A percentile compares a stretch with the other conserved stretches of the same genome.
phyloP scores from a whole-genome alignment of 1,139 yeast genomes.

The Eremothecium gossypii region DNA sequence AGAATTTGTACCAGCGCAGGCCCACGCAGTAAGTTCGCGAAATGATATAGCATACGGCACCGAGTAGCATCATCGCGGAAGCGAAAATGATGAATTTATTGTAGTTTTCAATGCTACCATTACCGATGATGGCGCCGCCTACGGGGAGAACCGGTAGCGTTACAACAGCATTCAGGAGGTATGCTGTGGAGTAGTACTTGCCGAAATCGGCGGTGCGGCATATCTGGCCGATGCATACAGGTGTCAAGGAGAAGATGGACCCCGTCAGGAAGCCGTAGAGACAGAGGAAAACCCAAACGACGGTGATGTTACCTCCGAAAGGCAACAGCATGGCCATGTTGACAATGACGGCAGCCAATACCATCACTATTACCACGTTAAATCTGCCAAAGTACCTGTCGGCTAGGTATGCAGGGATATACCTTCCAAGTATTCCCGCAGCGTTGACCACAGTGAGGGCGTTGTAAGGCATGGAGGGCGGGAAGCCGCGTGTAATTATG shows the following conservation, averaged over 20 bases:
- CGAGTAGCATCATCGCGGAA: conserved; percentile 22
- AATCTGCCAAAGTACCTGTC: conserved; percentile 49
- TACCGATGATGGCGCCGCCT: conserved; percentile 39
- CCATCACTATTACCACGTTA: conserved; percentile 41
- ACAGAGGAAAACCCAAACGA: conserved; percentile 30
- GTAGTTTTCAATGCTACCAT: conserved; percentile 16
- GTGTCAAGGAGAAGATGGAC: conserved; percentile 36
- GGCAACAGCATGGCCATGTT: conserved; percentile 31
- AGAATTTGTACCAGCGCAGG: conserved; percentile 17
- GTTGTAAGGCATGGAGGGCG: conserved; percentile 43
- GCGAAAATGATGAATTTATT: conserved; percentile 21
- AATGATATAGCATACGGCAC: conserved; percentile 20
- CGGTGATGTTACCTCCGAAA: conserved; percentile 27
- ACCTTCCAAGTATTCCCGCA: conserved; percentile 50
- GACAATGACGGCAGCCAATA: conserved; percentile 34
- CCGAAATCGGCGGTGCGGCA: conserved; percentile 44
- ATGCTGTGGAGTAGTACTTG: conserved; percentile 38
- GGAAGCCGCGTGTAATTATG: conserved; percentile 44
- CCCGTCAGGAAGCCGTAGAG: conserved; percentile 32
- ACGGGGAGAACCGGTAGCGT: conserved; percentile 37
- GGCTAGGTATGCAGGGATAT: conserved; percentile 44
- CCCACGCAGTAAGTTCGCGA: conserved; percentile 35
- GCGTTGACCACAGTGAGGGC: conserved; percentile 51
- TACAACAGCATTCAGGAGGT: conserved; percentile 35
- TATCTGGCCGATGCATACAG: conserved; percentile 44